phyloP scores from a whole-genome alignment of 2,329 filamentous ascomycete species.

The Amesomyces nigricolor region DNA sequence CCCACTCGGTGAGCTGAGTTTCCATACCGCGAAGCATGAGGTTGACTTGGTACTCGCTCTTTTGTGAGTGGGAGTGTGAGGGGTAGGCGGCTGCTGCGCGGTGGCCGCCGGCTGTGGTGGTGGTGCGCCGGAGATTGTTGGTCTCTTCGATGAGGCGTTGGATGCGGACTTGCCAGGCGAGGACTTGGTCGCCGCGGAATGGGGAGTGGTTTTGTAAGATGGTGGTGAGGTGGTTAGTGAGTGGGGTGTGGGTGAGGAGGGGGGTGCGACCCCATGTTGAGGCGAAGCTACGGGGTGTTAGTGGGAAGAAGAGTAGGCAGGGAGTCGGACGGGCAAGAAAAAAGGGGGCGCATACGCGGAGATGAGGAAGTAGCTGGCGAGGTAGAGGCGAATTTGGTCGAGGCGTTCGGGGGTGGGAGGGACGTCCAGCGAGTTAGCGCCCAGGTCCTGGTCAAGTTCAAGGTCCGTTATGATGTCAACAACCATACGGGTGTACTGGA shows the following conservation, averaged over 20 bases:
- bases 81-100: no score
- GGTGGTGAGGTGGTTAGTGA: constrained; percentile 42
- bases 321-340: neutral
- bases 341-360: constrained; percentile 35
- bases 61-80: constrained; percentile 1
- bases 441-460: constrained; percentile 40
- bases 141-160: constrained; percentile 38
- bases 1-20: constrained; percentile 40
- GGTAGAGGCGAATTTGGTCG: constrained; percentile 41
- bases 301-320: constrained; percentile 15
- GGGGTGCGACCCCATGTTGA: constrained; percentile 36
- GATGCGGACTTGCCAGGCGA: constrained; percentile 41
- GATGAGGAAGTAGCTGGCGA: constrained; percentile 40
- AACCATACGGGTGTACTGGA: constrained; percentile 49
- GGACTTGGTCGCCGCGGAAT: constrained; percentile 36
- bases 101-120: constrained; percentile 22
- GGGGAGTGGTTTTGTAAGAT: constrained; percentile 36
- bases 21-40: constrained; percentile 46
- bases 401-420: constrained; percentile 31
- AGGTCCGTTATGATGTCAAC: constrained; percentile 46
- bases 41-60: constrained; percentile 37
- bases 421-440: constrained; percentile 23
- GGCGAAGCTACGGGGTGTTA: constrained; percentile 31
- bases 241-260: constrained; percentile 35
- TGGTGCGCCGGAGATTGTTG: constrained; percentile 27